Percentiles rank a stretch among this genome's conserved stretches.
Evolutionary conservation across 257 asterid species (phyloP).

Genomic region (Henckelia pumila): DNA sequence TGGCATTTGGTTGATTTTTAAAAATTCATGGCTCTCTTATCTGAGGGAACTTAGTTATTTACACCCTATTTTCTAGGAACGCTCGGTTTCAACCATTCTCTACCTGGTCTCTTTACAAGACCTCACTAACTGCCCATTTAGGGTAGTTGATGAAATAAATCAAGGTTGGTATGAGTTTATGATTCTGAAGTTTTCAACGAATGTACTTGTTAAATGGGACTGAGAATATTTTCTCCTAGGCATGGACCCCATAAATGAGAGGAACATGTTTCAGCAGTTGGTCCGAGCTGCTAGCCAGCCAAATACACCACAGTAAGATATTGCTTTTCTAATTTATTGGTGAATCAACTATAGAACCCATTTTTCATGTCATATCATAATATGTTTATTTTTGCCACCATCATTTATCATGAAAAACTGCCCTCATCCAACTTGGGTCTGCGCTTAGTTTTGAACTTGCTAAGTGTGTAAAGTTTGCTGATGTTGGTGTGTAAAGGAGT

Average conservation of each 20-base stretch:
- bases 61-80: constrained; percentile 50
- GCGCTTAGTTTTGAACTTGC: constrained; percentile 5
- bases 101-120: constrained; percentile 96
- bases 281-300: constrained; percentile 93
- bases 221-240: constrained; percentile 43
- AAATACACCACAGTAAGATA: constrained; percentile 85
- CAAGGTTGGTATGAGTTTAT: constrained; percentile 63
- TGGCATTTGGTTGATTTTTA: constrained; percentile 22
- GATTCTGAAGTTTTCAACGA: constrained; percentile 8
- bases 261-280: constrained; percentile 96
- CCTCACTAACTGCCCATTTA: constrained; percentile 90
- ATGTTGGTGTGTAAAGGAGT: not conserved
- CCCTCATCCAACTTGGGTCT: not conserved
- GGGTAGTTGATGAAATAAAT: constrained; percentile 98
- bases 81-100: constrained; percentile 95
- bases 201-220: constrained; percentile 14
- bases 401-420: not conserved
- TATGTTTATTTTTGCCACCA: not conserved
- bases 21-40: constrained; percentile 22
- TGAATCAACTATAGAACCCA: constrained; percentile 2
- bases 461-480: not conserved
- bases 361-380: not conserved
- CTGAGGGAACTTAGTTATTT: constrained; percentile 27
- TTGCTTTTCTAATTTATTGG: constrained; percentile 13
- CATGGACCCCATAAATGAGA: constrained; percentile 97